Base-by-base conservation (phyloP, 2,329 filamentous ascomycete genomes). In the Ophiocordyceps camponoti-saundersi region DNA sequence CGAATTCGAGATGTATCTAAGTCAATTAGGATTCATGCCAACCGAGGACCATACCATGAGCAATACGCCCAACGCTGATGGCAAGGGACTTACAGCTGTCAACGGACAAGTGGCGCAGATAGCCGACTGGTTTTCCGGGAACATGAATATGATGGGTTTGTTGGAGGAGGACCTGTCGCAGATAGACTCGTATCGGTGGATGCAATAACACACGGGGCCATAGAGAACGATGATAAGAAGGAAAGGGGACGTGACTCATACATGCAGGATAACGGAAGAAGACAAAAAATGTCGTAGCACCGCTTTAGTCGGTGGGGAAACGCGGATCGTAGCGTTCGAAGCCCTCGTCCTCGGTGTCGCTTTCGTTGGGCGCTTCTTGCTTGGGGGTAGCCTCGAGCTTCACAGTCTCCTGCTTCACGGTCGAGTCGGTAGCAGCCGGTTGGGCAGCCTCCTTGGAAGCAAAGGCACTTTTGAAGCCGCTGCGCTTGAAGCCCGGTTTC, bases 401-500 rank as follows among this genome's bases (percentile, higher is more conserved):
- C 46, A 8, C 29, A 7, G 30, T n/a, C 1, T 45, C 45, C 2
- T 22, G 11, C 18, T 50, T 39, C 2, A 46, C 44, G 5, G 46
- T 39, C 29, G 23, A 39, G 10, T 13, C 36, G 26, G 26, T n/a
- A 22, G 20, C 44, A 40, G 44, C 42, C n/a, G 44, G 26, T 8
- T 13, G 40, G 11, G 16, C 50, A 57, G 48, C 48, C 61, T 70
- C 70, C 2, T 71, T 71, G 1, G 75, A 65, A 5, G 73, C 73
- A 65, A 88, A 85, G 1, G 83, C 82, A 55, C 79, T 82, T 64
- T 86, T 89, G 62, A 89, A 89, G 0, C 85, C 85, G 1, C 82
- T 80, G 58, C 90, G 92, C 65, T 89, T 88, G 58, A 88, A 88
- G 0, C 79, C 79, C 1, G 75, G 75, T 56, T 80, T 82, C 57